Base-by-base conservation (phyloP, 2,329 filamentous ascomycete genomes). In the Curvularia eragrostidis region DNA sequence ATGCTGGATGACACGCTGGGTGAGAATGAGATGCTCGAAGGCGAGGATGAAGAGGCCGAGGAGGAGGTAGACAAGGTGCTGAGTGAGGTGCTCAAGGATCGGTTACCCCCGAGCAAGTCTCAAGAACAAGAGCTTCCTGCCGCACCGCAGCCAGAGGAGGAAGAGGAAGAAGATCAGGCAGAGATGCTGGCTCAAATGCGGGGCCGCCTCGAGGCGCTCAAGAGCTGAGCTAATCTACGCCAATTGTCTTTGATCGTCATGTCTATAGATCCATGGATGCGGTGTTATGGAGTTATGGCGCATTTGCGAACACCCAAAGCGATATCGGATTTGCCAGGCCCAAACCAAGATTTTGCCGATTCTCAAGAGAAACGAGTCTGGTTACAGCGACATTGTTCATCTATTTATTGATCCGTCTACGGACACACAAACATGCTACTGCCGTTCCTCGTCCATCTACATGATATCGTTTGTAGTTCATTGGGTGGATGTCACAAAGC, bases 151-250 rank as follows among this genome's bases (percentile, higher is more conserved):
- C 79, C 83, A 53, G 87, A 91, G 64, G 79, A 83, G 56, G 87
- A 93, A 65, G 91, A 92, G 70, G 91, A 96, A 70, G 89, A 93
- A 73, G 91, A 95, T 69, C 88, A 91, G 61, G 93, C 97, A 78
- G 92, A 90, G 47, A 92, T 95, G 81, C 87, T 98, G 80, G 90
- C 93, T 69, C 91, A 96, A 81, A 98, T 98, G 95, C 84, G 94
- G 75, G 93, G 93, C 67, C 84, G 94, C 47, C 78, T 99, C 68
- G 92, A 98, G 80, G 93, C 93, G 34, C 79, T 98, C 73, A 91
- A 95, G 84, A 97, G 93, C 78, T 97, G 77, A 83, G 44, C 23
- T 36, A 13, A 36, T 36, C 12, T 30, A 26, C 32, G 28, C 12
- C 3, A 6, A 21, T 34, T 30, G 13, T 32, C 26, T 36, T 54